phyloP scores from a whole-genome alignment of 2,329 filamentous ascomycete genomes.

The Diaporthe eres region DNA sequence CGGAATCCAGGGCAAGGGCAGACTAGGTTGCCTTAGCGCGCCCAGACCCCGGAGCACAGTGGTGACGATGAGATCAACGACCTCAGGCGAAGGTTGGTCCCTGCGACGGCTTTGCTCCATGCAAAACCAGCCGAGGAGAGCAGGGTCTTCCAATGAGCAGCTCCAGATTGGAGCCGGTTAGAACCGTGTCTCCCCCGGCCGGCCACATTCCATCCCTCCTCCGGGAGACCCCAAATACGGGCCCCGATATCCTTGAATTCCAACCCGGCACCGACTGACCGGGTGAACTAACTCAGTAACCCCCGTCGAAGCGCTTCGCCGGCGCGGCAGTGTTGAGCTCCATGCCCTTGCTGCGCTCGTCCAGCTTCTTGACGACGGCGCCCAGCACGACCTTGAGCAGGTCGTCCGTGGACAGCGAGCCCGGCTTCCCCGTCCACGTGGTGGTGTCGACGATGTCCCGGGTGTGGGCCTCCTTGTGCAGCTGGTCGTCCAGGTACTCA shows the following conservation, averaged over 20 bases:
- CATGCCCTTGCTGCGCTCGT: conserved; percentile 42
- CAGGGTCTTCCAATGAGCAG: background rate
- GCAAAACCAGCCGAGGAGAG: background rate
- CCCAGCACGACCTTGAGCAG: conserved; percentile 44
- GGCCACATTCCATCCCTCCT: background rate
- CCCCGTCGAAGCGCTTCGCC: conserved; percentile 34
- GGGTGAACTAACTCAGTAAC: conserved; percentile 9
- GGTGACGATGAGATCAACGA: conserved; percentile 28
- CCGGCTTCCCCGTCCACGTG: conserved; percentile 38
- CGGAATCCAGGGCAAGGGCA: conserved; percentile 4
- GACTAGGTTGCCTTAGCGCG: conserved; percentile 26
- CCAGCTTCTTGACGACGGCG: conserved; percentile 45
- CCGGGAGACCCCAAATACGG: background rate
- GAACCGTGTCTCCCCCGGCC: background rate
- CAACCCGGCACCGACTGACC: background rate
- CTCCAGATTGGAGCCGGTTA: background rate
- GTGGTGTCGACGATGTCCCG: conserved; percentile 45
- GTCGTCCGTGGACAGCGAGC: conserved; percentile 43
- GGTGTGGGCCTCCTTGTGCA: conserved; percentile 43
- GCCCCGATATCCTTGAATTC: background rate
- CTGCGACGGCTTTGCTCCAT: background rate
- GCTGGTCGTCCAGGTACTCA: conserved; percentile 45
- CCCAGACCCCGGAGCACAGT: background rate
- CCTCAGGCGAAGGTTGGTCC: background rate
- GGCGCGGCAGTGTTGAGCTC: conserved; percentile 37